Evolutionary conservation across 1,139 yeast genomes (phyloP).

Genomic region (Candida albicans): DNA sequence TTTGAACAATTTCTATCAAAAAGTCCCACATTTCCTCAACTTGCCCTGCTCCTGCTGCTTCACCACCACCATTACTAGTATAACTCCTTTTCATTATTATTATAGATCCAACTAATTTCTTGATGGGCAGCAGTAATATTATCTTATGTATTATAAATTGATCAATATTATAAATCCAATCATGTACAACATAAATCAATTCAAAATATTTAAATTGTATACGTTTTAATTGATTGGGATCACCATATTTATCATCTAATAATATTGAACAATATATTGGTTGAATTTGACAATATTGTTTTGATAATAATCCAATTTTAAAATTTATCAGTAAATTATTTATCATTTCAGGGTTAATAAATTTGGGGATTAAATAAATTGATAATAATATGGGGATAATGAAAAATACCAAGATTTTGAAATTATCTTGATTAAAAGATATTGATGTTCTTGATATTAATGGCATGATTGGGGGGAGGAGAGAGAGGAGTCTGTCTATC

Average conservation of each 20-base stretch:
- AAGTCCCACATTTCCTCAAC: conserved; percentile 6
- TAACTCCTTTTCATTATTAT: not conserved
- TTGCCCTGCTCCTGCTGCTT: not conserved
- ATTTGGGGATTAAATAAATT: conserved; percentile 9
- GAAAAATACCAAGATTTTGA: not conserved
- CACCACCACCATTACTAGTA: not conserved
- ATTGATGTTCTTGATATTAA: no score
- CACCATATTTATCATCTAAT: conserved; percentile 14
- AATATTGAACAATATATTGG: conserved; percentile 17
- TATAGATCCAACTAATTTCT: not conserved
- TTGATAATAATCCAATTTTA: conserved; percentile 16
- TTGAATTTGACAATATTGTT: conserved; percentile 18
- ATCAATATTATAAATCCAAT: conserved; percentile 17
- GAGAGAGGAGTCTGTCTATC: no score
- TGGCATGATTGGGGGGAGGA: not conserved
- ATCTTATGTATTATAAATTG: not conserved
- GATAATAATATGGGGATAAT: conserved; percentile 3
- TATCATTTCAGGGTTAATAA: conserved; percentile 8
- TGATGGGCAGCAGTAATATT: not conserved
- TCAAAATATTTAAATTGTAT: conserved; percentile 18
- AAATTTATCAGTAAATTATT: conserved; percentile 15
- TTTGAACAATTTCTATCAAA: conserved; percentile 15
- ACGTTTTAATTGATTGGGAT: conserved; percentile 10
- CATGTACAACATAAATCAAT: conserved; percentile 19
- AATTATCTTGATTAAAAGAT: not conserved